Percentiles rank a stretch among this genome's conserved stretches.
Evolutionary conservation across 202 grass and related monocot species (phyloP).

Genomic region (Dendrocalamus latiflorus): DNA sequence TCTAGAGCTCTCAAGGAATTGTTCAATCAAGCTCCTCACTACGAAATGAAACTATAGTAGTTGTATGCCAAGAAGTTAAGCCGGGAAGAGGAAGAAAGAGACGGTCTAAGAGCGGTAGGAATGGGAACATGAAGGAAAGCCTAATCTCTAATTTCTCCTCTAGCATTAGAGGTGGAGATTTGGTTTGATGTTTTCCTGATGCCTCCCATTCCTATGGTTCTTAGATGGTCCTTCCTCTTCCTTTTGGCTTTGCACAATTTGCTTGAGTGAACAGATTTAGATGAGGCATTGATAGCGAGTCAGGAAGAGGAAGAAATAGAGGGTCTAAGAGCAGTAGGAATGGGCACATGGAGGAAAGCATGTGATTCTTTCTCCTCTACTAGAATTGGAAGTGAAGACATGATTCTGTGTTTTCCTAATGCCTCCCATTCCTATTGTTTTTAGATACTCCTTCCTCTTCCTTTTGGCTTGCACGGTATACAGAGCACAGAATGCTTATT

Average conservation of each 20-base stretch:
- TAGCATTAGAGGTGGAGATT: not conserved
- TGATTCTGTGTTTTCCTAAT: not conserved
- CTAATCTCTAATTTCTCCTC: not conserved
- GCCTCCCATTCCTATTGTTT: not conserved
- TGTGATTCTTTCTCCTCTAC: not conserved
- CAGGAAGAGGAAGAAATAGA: not conserved
- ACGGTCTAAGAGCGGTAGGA: not conserved
- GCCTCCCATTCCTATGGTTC: constrained; percentile 35
- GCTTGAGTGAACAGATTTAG: not conserved
- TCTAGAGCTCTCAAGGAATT: not conserved
- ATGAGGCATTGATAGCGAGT: not conserved
- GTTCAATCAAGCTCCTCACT: not conserved
- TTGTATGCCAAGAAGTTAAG: not conserved
- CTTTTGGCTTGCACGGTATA: not conserved
- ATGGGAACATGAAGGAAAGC: not conserved
- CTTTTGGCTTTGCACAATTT: not conserved
- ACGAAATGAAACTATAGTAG: not conserved
- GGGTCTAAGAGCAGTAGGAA: not conserved
- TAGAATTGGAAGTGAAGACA: not conserved
- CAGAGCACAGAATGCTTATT: not conserved
- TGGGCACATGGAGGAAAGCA: not conserved
- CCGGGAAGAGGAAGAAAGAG: not conserved
- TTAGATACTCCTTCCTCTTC: not conserved
- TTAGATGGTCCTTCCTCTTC: constrained; percentile 32
- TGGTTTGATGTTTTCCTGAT: constrained; percentile 9